Conservation (phyloP, 2,329 filamentous ascomycete genomes). For the Microthyrium microscopicum region DNA sequence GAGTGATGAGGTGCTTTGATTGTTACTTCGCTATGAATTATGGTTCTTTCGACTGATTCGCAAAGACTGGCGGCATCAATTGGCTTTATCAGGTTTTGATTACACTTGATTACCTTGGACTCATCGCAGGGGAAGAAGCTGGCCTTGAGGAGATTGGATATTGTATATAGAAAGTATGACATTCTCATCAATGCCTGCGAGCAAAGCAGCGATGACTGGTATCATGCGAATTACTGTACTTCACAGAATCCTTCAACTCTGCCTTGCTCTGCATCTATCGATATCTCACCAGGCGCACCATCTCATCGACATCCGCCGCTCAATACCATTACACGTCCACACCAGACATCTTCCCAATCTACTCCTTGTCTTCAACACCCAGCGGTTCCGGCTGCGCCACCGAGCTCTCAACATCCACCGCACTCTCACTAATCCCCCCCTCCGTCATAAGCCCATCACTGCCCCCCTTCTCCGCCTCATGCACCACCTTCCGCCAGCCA, state of each 20-base stretch:
- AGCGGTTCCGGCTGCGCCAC: too few relatives aligned
- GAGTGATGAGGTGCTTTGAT: conserved; percentile 9
- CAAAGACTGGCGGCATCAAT: conserved; percentile 15
- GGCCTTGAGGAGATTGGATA: conserved; percentile 11
- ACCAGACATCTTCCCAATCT: too few relatives aligned
- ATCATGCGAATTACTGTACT: too few relatives aligned
- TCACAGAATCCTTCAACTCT: too few relatives aligned
- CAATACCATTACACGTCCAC: too few relatives aligned
- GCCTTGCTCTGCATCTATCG: too few relatives aligned
- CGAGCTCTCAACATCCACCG: conserved; percentile 2
- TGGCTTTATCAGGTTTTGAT: conserved; percentile 16
- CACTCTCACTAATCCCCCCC: conserved; percentile 2
- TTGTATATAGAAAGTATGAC: conserved; percentile 1
- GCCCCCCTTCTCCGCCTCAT: conserved; percentile 30
- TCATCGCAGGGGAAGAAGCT: conserved; percentile 17
- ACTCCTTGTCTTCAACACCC: too few relatives aligned
- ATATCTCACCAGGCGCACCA: too few relatives aligned
- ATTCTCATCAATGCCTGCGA: too few relatives aligned
- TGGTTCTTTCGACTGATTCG: conserved; percentile 12
- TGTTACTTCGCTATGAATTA: conserved; percentile 11
- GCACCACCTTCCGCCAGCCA: conserved; percentile 41
- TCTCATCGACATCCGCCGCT: too few relatives aligned
- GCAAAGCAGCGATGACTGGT: too few relatives aligned
- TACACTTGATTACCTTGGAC: too few relatives aligned
- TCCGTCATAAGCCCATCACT: conserved; percentile 7